Base-by-base conservation (phyloP, 2,329 filamentous ascomycete genomes). In the Aspergillus fischeri region DNA sequence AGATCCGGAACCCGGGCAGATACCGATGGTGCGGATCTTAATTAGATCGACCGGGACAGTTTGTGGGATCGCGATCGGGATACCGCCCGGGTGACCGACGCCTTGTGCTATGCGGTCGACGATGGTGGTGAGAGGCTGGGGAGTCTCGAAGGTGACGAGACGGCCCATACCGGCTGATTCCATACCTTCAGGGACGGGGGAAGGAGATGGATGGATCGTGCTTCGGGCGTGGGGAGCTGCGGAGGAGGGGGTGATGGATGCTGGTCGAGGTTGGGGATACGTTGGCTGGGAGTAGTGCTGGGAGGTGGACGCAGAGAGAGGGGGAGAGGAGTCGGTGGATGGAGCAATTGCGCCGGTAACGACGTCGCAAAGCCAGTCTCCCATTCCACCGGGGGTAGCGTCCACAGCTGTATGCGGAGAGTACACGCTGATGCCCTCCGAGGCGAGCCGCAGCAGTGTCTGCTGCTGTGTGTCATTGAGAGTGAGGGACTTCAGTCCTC, bases 331-430 rank as follows among this genome's bases (percentile, higher is more conserved):
- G 6, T 56, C 4, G 32, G 55, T 32, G 11, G 52, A 52, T 2
- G 62, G 56, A 14, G 61, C 56, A 60, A 70, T 66, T 48, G 65
- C 64, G 20, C 85, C 86, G 2, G 87, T 86, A 21, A 97, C 85
- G 51, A 95, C 87, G 69, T 95, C 89, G 59, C 91, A 91, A 9
- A 99, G 86, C 93, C 93, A 99, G 73, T 96, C 91, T 70, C 92
- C 95, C 65, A 99, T 84, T 3, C 94, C 94, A 20, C 87, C 85
- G 0, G 86, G 85, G 0, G 90, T 90, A 42, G 91, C 91, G 74
- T 99, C 94, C 47, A 97, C 86, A 14, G 94, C 93, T 0, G 94
- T 99, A 76, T 99, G 94, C 0, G 94, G 94, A 63, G 89, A 92
- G 79, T 97, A 99, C 56, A 99, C 92, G 63, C 92, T 95, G 67